A percentile compares a stretch with the other conserved stretches of the same genome.
Evolutionary conservation across 805 yeast genomes (phyloP).

Genomic region (Jamesozyma hellenica): DNA sequence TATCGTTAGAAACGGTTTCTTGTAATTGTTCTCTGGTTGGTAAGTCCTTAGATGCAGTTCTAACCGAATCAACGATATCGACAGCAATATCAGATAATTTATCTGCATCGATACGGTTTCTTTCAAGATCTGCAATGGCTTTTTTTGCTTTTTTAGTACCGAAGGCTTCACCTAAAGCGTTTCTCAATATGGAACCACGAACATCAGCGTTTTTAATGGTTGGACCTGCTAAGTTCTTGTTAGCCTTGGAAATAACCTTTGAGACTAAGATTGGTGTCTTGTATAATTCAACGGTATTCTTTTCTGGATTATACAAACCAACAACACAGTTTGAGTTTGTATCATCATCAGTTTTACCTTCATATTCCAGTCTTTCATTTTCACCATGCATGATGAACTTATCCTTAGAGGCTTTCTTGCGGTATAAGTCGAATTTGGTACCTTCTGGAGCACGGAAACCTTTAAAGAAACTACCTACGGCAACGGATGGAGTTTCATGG

Average conservation of each 20-base stretch:
- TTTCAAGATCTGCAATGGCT: slow-evolving; percentile 69
- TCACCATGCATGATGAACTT: slow-evolving; percentile 69
- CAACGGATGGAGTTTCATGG: slow-evolving; percentile 39
- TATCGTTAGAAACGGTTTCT: slow-evolving; percentile 46
- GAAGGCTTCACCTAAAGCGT: slow-evolving; percentile 85
- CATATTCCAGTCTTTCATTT: slow-evolving; percentile 59
- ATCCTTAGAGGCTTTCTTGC: slow-evolving; percentile 29
- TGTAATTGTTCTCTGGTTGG: slow-evolving; percentile 63
- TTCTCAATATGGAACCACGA: slow-evolving; percentile 50
- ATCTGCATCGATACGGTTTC: slow-evolving; percentile 80
- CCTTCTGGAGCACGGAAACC: slow-evolving; percentile 56
- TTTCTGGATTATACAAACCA: slow-evolving; percentile 67
- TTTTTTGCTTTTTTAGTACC: slow-evolving; percentile 96
- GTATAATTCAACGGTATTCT: slow-evolving; percentile 52
- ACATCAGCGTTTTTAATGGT: slow-evolving; percentile 45
- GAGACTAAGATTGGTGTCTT: slow-evolving; percentile 55
- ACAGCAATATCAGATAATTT: slow-evolving; percentile 62
- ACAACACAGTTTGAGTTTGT: slow-evolving; percentile 49
- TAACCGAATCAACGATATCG: slow-evolving; percentile 75
- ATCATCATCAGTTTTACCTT: slow-evolving; percentile 40
- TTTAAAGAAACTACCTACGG: slow-evolving; percentile 68
- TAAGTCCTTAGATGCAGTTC: slow-evolving; percentile 54
- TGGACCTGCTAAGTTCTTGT: slow-evolving; percentile 51
- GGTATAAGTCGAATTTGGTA: slow-evolving; percentile 54
- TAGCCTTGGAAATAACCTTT: slow-evolving; percentile 51